These are phyloP conservation scores for Nymphaea thermarum DNA, from an alignment of 164 flowering plant species.

Conservation along the genomic window DNA sequence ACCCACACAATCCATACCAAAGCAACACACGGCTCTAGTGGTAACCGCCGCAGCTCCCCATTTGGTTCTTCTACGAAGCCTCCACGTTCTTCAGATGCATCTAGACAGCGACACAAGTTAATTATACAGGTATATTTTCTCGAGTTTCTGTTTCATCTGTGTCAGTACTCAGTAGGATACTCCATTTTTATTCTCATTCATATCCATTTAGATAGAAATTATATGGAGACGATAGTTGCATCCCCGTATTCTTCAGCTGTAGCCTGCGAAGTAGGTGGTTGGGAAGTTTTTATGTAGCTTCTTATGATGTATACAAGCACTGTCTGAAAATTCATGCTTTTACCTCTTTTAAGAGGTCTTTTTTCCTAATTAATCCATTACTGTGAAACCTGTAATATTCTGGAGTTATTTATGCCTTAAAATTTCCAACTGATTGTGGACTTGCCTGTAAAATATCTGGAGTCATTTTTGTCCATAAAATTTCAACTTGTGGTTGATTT, in stretches of 20 bases:
- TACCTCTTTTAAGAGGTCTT: no score
- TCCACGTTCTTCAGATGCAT: constrained; percentile 24
- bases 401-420: no score
- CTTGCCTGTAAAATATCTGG: no score
- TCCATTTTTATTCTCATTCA: not conserved
- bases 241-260: no score
- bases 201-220: not conserved
- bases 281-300: no score
- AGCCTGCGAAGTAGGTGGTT: no score
- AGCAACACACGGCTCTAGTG: constrained; percentile 12
- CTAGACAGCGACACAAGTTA: constrained; percentile 23
- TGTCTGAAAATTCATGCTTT: no score
- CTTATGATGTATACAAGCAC: no score
- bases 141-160: not conserved
- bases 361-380: no score
- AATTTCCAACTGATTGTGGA: no score
- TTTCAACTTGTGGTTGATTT: not conserved
- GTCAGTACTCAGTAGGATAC: no score
- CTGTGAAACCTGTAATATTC: no score
- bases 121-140: constrained; percentile 18
- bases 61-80: constrained; percentile 25
- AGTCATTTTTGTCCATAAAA: not conserved
- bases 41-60: constrained; percentile 8
- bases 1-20: constrained; percentile 62
- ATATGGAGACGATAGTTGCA: not conserved